These are phyloP conservation scores for Hyphopichia wangnamkhiaoensis DNA, from an alignment of 1,139 yeast species.

Conservation along the genomic window DNA sequence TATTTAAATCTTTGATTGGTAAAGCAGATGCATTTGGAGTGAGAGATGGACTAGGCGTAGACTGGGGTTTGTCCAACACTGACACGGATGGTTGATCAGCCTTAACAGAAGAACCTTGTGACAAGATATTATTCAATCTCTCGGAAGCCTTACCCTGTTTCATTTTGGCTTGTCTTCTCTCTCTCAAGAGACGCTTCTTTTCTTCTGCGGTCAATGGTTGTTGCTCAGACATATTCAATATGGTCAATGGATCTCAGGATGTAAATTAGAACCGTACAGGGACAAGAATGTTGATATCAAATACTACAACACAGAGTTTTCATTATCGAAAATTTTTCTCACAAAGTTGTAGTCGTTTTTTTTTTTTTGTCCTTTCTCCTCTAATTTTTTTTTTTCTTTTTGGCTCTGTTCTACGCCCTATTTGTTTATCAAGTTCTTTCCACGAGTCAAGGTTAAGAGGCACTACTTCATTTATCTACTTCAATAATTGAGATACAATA, in stretches of 20 bases:
- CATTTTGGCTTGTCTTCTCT: slow-evolving; percentile 71
- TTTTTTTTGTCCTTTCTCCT: not conserved
- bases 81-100: slow-evolving; percentile 27
- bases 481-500: too few species aligned
- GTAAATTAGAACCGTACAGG: too few species aligned
- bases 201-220: slow-evolving; percentile 53
- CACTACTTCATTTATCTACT: too few species aligned
- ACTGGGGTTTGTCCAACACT: slow-evolving; percentile 31
- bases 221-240: slow-evolving; percentile 1
- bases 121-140: slow-evolving; percentile 51
- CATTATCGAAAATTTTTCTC: not conserved
- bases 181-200: slow-evolving; percentile 60
- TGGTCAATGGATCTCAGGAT: too few species aligned
- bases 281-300: too few species aligned
- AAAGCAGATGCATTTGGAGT: not conserved
- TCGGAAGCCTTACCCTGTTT: slow-evolving; percentile 56
- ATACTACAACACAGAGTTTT: too few species aligned
- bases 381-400: not conserved
- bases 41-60: slow-evolving; percentile 4
- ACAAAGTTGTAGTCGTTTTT: not conserved
- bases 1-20: slow-evolving; percentile 7
- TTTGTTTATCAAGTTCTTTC: too few species aligned
- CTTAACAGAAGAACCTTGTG: slow-evolving; percentile 44
- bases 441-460: too few species aligned
- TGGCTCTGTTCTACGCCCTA: too few species aligned